Conservation (phyloP, 2,329 filamentous ascomycete species). For the Thermochaetoides dissita region DNA sequence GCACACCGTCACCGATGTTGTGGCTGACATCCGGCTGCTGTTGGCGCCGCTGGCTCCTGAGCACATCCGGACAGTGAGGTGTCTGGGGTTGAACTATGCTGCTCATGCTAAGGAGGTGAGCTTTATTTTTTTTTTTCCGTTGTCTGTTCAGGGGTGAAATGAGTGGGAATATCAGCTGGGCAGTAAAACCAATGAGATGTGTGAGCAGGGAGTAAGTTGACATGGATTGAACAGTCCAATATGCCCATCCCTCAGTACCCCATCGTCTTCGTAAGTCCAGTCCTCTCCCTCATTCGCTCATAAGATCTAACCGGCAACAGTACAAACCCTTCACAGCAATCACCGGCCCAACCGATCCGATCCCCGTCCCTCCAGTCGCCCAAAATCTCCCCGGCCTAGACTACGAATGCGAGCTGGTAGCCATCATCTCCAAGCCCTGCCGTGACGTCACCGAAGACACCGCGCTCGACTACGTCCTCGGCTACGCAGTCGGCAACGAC, state of each 20-base stretch:
- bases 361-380: conserved; percentile 51
- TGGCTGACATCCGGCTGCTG: conserved; percentile 41
- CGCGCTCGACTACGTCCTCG: conserved; percentile 59
- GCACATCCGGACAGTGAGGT: conserved; percentile 53
- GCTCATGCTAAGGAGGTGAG: conserved; percentile 54
- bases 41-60: conserved; percentile 49
- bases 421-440: conserved; percentile 56
- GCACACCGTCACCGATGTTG: conserved; percentile 48
- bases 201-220: no score
- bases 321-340: conserved; percentile 58
- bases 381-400: conserved; percentile 55
- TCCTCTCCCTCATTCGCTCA: no score
- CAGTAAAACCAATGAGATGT: no score
- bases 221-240: conserved; percentile 29
- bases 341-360: conserved; percentile 48
- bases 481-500: conserved; percentile 65
- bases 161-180: no score
- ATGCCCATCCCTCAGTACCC: conserved; percentile 58
- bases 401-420: conserved; percentile 69
- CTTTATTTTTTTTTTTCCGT: no score
- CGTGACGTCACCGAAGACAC: conserved; percentile 48
- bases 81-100: conserved; percentile 58
- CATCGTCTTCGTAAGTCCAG: conserved; percentile 50
- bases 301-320: conserved; percentile 17
- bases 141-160: neutral